Conservation (phyloP, 108 stramenopile genomes). For the Skeletonema potamos region DNA sequence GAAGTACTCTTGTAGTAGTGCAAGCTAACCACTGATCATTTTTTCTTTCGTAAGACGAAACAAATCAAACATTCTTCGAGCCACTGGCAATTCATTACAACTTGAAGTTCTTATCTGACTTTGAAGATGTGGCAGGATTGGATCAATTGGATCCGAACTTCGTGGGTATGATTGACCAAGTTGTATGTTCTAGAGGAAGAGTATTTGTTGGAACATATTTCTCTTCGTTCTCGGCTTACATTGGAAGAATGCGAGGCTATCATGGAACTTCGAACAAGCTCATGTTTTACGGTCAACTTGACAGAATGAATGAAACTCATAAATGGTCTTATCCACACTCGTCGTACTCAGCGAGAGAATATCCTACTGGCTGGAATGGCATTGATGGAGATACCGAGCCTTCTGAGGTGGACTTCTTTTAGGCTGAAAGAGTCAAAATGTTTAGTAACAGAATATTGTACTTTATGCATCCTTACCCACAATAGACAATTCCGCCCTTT, state of each 20-base stretch:
- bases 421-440: too few relatives aligned
- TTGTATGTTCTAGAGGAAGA: constrained; percentile 74
- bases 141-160: constrained; percentile 55
- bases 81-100: constrained; percentile 63
- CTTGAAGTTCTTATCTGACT: constrained; percentile 79
- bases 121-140: constrained; percentile 60
- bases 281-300: constrained; percentile 60
- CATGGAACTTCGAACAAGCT: constrained; percentile 55
- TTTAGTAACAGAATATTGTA: too few relatives aligned
- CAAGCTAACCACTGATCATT: background rate
- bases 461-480: too few relatives aligned
- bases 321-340: constrained; percentile 55
- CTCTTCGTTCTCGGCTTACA: constrained; percentile 74
- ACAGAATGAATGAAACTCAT: constrained; percentile 51
- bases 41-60: constrained; percentile 71
- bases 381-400: constrained; percentile 71
- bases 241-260: constrained; percentile 66
- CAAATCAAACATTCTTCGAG: constrained; percentile 79
- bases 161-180: constrained; percentile 90
- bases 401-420: constrained; percentile 55
- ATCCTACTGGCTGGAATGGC: constrained; percentile 71
- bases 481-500: too few relatives aligned
- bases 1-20: background rate
- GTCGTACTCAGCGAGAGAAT: constrained; percentile 68
- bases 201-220: constrained; percentile 86